Percentiles rank a stretch among this genome's conserved stretches.
Conservation (phyloP, 129 eudicot genomes). For the Heracleum sosnowskyi region DNA sequence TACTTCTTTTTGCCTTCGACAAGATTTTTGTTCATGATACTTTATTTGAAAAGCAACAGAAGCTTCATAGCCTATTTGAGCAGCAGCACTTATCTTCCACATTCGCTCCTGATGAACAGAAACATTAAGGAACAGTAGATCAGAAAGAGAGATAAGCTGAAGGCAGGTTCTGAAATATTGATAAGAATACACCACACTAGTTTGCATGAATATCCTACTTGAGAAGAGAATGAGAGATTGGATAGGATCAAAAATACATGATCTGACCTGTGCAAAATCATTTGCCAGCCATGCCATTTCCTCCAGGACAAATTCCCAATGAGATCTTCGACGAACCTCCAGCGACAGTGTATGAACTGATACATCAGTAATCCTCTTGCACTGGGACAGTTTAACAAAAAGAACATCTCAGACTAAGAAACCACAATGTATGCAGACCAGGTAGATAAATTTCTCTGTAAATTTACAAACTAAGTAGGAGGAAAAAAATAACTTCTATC, state of each 20-base stretch:
- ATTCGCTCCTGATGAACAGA: constrained; percentile 55
- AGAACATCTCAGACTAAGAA: background rate
- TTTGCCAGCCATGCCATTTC: constrained; percentile 98
- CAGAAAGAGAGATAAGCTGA: constrained; percentile 13
- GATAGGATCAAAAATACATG: constrained; percentile 8
- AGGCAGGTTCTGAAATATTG: background rate
- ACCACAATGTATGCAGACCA: background rate
- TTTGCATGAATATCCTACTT: background rate
- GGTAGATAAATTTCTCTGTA: too few species aligned
- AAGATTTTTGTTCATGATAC: too few species aligned
- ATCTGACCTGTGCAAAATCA: constrained; percentile 87
- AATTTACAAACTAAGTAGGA: too few species aligned
- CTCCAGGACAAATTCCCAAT: constrained; percentile 88
- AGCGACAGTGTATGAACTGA: constrained; percentile 34
- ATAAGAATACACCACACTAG: background rate
- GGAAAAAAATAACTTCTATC: constrained; percentile 48
- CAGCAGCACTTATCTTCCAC: constrained; percentile 82
- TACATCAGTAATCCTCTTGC: constrained; percentile 67
- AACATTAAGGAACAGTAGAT: constrained; percentile 8
- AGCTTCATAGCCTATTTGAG: constrained; percentile 48
- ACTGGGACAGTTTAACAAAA: too few species aligned
- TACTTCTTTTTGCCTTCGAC: constrained; percentile 42
- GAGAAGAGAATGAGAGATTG: background rate
- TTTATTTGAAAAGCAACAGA: constrained; percentile 28
- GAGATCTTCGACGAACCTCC: constrained; percentile 49